These are phyloP conservation scores for Ciborinia camelliae DNA, from an alignment of 2,329 filamentous ascomycete genomes.

Conservation along the genomic window DNA sequence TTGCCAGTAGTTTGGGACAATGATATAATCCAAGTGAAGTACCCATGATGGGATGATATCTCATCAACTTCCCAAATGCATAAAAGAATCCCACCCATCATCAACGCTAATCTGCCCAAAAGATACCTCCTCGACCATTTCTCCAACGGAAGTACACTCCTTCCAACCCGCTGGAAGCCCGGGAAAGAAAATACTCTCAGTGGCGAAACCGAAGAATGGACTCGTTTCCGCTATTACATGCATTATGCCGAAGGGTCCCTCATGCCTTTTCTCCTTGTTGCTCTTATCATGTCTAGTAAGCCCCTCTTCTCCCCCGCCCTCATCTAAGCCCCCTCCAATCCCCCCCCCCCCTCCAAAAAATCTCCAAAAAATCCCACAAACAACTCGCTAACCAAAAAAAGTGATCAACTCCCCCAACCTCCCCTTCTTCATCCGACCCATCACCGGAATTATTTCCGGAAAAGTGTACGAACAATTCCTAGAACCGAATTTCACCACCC, in stretches of 20 bases:
- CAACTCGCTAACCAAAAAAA: too few species aligned
- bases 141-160: slow-evolving; percentile 44
- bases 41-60: not conserved
- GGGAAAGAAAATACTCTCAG: slow-evolving; percentile 56
- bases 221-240: slow-evolving; percentile 65
- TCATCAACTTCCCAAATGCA: not conserved
- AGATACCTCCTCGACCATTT: slow-evolving; percentile 70
- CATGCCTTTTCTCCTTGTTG: slow-evolving; percentile 67
- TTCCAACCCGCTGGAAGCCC: slow-evolving; percentile 53
- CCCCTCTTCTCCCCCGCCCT: slow-evolving; percentile 18
- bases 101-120: not conserved
- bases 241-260: slow-evolving; percentile 84
- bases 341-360: not conserved
- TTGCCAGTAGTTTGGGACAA: not conserved
- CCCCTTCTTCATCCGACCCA: slow-evolving; percentile 66
- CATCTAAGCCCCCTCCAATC: not conserved
- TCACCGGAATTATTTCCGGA: slow-evolving; percentile 53
- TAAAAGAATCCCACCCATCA: not conserved
- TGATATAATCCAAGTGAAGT: not conserved
- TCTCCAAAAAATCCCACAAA: slow-evolving; percentile 16
- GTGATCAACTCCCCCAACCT: slow-evolving; percentile 54
- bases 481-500: slow-evolving; percentile 45
- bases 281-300: slow-evolving; percentile 55
- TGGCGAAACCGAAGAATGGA: slow-evolving; percentile 59
- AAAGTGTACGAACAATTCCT: slow-evolving; percentile 46